phyloP scores from a whole-genome alignment of 2,329 filamentous ascomycete species.

The Colletotrichum tabaci region DNA sequence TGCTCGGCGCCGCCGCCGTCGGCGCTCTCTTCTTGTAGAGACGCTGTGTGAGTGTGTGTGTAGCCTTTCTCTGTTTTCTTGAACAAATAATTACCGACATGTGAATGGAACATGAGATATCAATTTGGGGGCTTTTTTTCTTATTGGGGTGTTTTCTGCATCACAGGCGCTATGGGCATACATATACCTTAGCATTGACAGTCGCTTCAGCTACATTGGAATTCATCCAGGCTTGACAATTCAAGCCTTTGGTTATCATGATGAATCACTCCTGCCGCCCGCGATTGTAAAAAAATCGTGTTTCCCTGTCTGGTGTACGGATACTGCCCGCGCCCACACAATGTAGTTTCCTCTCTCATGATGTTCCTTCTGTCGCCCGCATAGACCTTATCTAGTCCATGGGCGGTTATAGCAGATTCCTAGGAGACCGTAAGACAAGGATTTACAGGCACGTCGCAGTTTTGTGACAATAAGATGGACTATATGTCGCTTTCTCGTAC shows the following conservation, averaged over 20 bases:
- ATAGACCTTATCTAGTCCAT: no score
- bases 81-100: neutral
- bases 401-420: no score
- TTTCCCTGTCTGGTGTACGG: no score
- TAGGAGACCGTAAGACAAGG: no score
- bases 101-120: conserved; percentile 1
- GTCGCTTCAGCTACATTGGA: conserved; percentile 14
- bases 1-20: conserved; percentile 36
- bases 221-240: neutral
- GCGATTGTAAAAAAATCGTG: neutral
- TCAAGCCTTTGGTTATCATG: neutral
- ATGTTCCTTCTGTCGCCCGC: no score
- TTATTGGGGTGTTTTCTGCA: neutral
- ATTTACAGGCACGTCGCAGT: no score
- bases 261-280: neutral
- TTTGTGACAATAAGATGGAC: no score
- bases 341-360: no score
- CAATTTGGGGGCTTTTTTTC: neutral
- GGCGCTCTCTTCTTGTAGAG: conserved; percentile 36
- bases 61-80: neutral
- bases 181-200: conserved; percentile 30
- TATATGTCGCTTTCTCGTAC: no score
- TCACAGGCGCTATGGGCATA: conserved; percentile 5
- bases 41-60: no score
- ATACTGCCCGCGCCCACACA: no score